These are phyloP conservation scores for Brassica hybrid DNA, from an alignment of 441 rosid species.

Conservation along the genomic window DNA sequence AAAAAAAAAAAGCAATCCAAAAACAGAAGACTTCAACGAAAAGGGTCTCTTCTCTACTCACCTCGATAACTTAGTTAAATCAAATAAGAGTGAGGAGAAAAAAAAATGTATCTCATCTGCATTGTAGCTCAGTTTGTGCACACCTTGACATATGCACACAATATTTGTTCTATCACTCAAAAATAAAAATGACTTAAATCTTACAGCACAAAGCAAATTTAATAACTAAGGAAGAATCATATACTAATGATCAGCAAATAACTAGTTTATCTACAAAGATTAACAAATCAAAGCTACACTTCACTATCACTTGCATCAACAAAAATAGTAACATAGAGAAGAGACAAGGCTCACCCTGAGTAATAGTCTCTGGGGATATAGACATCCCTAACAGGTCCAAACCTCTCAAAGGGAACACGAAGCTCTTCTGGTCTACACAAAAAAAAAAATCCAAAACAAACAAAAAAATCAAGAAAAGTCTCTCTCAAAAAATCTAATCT, in stretches of 20 bases:
- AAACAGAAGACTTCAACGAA: conserved; percentile 37
- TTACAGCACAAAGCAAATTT: not conserved
- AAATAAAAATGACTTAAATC: too few species aligned
- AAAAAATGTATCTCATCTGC: not conserved
- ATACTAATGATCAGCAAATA: not conserved
- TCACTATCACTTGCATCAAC: not conserved
- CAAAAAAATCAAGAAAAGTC: not conserved
- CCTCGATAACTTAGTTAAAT: conserved; percentile 21
- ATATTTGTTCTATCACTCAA: not conserved
- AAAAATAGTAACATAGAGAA: not conserved
- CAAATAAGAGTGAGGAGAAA: not conserved
- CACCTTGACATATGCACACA: conserved; percentile 7
- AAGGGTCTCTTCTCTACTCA: conserved; percentile 25
- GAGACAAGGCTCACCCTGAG: conserved; percentile 63
- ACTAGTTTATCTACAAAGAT: not conserved
- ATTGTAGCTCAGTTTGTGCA: not conserved
- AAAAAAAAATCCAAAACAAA: conserved; percentile 7
- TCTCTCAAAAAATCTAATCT: not conserved
- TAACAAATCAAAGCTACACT: not conserved
- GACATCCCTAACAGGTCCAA: conserved; percentile 89
- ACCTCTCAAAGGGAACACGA: conserved; percentile 84
- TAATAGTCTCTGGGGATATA: conserved; percentile 91
- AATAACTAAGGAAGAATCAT: not conserved
- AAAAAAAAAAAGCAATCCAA: conserved; percentile 48
- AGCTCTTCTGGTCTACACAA: conserved; percentile 85